Base-by-base conservation (phyloP, 495 filamentous ascomycete genomes). In the Hypoxylon perforatum region DNA sequence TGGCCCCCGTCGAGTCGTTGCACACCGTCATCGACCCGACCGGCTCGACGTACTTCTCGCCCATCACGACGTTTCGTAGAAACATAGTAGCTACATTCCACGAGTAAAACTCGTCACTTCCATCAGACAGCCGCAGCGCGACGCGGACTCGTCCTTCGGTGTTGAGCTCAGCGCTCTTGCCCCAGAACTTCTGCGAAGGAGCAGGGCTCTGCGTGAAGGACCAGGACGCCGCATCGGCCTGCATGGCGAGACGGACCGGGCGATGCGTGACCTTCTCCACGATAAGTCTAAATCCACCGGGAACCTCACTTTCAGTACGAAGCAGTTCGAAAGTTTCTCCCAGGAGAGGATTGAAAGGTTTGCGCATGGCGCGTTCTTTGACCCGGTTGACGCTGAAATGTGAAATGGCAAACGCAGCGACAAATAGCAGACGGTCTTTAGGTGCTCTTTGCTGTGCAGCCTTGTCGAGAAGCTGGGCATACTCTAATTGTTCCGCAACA, bases 161-260 rank as follows among this genome's bases (percentile, higher is more conserved):
- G 46, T 88, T 92, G 60, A 99, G 85, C 77, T 99, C 95, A 15
- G 91, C 91, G 55, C 88, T 92, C 78, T 99, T 99, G 45, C 95
- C 95, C 95, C 95, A 99, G 81, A 99, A 99, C 67, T 98, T 97
- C 73, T 99, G 95, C 8, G 88, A 88, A 2, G 95, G 95, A 69
- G 89, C 87, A 0, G 95, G 92, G 6, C 90, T 89, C 73, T 98
- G 95, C 4, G 91, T 82, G 57, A 96, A 87, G 8, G 88, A 91
- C 95, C 95, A 99, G 39, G 82, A 79, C 19, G 87, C 82, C 65
- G 88, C 84, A 70, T 98, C 96, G 44, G 93, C 95, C 73, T 98
- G 95, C 79, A 92, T 93, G 23, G 95, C 96, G 63, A 97, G 87
- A 46, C 92, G 87, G 10, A 99, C 92, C 1, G 95, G 95, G 0